A percentile compares a stretch with the other conserved stretches of the same genome.
phyloP scores from a whole-genome alignment of 257 asterid genomes.

The Solanum virginianum region DNA sequence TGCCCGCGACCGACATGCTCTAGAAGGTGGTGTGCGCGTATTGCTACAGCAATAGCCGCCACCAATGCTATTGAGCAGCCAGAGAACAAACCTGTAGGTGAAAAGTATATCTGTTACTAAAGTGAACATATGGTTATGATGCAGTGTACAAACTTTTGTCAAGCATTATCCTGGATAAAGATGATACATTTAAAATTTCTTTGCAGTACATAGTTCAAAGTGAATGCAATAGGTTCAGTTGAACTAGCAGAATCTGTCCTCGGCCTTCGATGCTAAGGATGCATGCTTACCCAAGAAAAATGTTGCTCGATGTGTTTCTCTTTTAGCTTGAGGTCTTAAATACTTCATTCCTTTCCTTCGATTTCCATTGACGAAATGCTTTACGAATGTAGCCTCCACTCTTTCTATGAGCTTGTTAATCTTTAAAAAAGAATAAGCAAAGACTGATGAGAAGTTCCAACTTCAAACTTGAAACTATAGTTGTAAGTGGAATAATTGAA shows the following conservation, averaged over 20 bases:
- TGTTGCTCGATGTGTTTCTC: slow-evolving; percentile 59
- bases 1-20: slow-evolving; percentile 17
- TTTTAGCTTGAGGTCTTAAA: slow-evolving; percentile 47
- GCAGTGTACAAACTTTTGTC: not conserved
- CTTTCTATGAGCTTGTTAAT: slow-evolving; percentile 44
- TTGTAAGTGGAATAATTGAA: not conserved
- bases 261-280: not conserved
- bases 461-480: not conserved
- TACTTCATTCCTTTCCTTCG: slow-evolving; percentile 54
- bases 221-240: not conserved
- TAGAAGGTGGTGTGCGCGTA: slow-evolving; percentile 47
- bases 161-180: not conserved
- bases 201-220: not conserved
- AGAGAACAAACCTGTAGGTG: slow-evolving; percentile 46
- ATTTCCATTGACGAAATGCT: slow-evolving; percentile 73
- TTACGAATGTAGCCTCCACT: slow-evolving; percentile 49
- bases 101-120: not conserved
- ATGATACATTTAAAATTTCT: not conserved
- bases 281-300: slow-evolving; percentile 52
- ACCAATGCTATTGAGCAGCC: slow-evolving; percentile 71
- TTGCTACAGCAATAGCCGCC: slow-evolving; percentile 24
- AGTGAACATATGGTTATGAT: not conserved
- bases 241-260: not conserved
- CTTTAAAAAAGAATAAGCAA: slow-evolving; percentile 7
- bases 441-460: not conserved